phyloP scores from a whole-genome alignment of 2,329 filamentous ascomycete species.

The Ceratocystis lukuohia region DNA sequence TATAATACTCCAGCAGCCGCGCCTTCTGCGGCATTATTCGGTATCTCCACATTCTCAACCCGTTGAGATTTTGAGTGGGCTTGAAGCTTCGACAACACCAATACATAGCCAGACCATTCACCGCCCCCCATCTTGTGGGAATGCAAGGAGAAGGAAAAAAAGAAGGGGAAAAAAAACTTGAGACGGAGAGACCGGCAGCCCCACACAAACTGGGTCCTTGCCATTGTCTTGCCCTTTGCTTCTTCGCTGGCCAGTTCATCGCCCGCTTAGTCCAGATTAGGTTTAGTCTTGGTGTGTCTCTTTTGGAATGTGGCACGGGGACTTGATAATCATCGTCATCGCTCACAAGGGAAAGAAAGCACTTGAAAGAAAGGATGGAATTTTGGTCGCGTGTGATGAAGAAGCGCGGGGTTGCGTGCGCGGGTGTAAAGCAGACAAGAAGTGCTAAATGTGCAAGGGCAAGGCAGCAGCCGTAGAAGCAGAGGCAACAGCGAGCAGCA shows the following conservation, averaged over 20 bases:
- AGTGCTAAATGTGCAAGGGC: not conserved
- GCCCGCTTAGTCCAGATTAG: not conserved
- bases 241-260: not conserved
- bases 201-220: not conserved
- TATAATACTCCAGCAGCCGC: not conserved
- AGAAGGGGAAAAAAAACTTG: not conserved
- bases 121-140: not conserved
- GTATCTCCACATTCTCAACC: not conserved
- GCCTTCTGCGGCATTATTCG: not conserved
- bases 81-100: not conserved
- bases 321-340: not conserved
- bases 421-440: not conserved
- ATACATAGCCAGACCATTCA: not conserved
- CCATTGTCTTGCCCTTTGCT: not conserved
- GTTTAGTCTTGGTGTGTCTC: not conserved
- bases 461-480: not conserved
- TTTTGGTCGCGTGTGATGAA: not conserved
- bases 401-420: not conserved
- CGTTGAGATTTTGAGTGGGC: not conserved
- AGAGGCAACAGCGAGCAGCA: not conserved
- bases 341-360: not conserved
- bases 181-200: constrained; percentile 5
- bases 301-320: not conserved
- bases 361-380: not conserved
- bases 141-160: not conserved